These are phyloP conservation scores for Podila verticillata DNA, from an alignment of 192 early-diverging fungal species.

Conservation along the genomic window DNA sequence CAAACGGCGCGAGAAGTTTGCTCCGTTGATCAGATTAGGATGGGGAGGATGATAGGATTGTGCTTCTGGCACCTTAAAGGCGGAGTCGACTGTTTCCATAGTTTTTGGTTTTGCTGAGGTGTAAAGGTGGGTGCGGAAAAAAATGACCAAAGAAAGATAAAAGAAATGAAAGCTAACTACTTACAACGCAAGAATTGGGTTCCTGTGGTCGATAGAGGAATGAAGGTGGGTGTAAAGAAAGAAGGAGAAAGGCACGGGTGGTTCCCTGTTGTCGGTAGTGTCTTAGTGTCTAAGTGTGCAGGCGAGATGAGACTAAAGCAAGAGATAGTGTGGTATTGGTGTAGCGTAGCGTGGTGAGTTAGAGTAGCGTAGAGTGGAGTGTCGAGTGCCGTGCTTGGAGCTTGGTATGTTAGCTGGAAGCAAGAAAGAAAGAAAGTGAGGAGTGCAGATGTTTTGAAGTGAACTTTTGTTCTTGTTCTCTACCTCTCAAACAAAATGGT, in stretches of 20 bases:
- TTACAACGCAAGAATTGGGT: too few species aligned
- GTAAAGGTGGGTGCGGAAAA: not conserved
- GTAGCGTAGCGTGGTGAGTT: too few species aligned
- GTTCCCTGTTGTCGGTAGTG: too few species aligned
- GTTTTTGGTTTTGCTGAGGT: not conserved
- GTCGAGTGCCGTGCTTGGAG: not conserved
- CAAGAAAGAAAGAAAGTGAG: not conserved
- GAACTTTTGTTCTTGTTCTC: not conserved
- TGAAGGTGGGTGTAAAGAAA: too few species aligned
- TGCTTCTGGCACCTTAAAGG: not conserved
- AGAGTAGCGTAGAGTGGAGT: not conserved
- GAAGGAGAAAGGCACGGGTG: too few species aligned
- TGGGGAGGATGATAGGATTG: not conserved
- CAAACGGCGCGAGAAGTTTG: slow-evolving; percentile 1
- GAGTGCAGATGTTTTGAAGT: not conserved
- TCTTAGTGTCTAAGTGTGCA: too few species aligned
- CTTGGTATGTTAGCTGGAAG: not conserved
- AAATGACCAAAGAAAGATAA: too few species aligned
- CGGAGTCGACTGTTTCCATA: not conserved
- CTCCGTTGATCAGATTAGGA: slow-evolving; percentile 1
- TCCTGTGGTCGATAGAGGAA: too few species aligned
- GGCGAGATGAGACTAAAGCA: too few species aligned
- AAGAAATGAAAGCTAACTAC: too few species aligned
- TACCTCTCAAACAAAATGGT: not conserved
- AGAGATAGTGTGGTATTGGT: too few species aligned